Conservation (phyloP, 371 early-diverging fungal species). For the Umbelopsis sp. region DNA sequence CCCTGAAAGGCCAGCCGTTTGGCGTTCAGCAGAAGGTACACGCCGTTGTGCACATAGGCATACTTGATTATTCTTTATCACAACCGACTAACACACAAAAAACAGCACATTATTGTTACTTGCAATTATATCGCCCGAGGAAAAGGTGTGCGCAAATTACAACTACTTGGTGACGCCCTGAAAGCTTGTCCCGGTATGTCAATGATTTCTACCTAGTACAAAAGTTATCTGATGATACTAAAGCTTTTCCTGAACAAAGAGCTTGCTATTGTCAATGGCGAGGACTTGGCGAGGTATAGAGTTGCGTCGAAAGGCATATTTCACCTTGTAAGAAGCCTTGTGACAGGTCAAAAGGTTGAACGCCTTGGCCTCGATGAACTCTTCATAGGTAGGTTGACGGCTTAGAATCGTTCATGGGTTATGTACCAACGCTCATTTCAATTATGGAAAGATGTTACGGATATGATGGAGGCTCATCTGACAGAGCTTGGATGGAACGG, state of each 20-base stretch:
- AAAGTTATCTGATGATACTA: not conserved
- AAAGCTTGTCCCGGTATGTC: constrained; percentile 18
- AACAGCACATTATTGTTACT: constrained; percentile 21
- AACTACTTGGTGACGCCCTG: constrained; percentile 16
- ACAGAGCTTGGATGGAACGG: constrained; percentile 2
- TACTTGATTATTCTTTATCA: too few relatives aligned
- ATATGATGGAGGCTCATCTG: constrained; percentile 19
- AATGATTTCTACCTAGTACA: not conserved
- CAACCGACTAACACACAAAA: not conserved
- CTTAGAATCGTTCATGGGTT: not conserved
- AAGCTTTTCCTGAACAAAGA: not conserved
- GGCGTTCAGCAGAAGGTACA: constrained; percentile 23
- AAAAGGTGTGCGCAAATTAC: constrained; percentile 17
- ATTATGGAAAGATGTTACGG: constrained; percentile 18
- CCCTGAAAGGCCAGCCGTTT: constrained; percentile 19
- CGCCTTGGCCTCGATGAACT: constrained; percentile 21
- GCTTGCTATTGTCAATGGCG: constrained; percentile 19
- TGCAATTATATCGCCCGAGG: constrained; percentile 20
- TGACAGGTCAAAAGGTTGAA: constrained; percentile 20
- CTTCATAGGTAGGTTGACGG: constrained; percentile 4
- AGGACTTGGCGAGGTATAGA: constrained; percentile 18
- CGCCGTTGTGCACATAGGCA: not conserved
- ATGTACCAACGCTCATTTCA: not conserved
- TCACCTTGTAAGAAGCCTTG: constrained; percentile 15
- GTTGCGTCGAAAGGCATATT: constrained; percentile 19